These are phyloP conservation scores for Phytophthora uliginosa DNA, from an alignment of 352 stramenopile species.

Conservation along the genomic window DNA sequence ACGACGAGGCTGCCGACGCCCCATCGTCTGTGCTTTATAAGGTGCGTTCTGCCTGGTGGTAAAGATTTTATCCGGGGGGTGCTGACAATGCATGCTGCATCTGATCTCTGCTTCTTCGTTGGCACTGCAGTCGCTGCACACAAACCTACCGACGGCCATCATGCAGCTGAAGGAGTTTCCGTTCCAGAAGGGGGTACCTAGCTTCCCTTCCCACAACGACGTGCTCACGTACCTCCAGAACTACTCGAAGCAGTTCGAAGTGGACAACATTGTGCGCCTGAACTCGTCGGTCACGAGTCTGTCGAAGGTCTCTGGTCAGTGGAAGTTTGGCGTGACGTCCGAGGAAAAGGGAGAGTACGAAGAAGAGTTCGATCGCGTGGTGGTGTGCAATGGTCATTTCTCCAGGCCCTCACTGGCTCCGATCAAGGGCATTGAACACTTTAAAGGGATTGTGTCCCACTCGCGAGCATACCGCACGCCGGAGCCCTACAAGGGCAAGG, in stretches of 20 bases:
- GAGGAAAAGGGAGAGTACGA: slow-evolving; percentile 55
- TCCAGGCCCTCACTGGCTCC: slow-evolving; percentile 54
- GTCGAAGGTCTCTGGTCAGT: slow-evolving; percentile 44
- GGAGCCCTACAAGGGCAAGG: slow-evolving; percentile 55
- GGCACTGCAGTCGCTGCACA: slow-evolving; percentile 68
- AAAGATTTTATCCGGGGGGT: neutral
- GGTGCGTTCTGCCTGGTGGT: slow-evolving; percentile 27
- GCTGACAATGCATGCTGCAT: neutral
- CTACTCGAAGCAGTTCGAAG: slow-evolving; percentile 67
- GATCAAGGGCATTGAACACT: slow-evolving; percentile 70
- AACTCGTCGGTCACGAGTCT: slow-evolving; percentile 64
- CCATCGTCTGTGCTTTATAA: slow-evolving; percentile 74
- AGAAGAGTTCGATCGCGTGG: slow-evolving; percentile 78
- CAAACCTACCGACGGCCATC: slow-evolving; percentile 81
- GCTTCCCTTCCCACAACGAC: slow-evolving; percentile 70
- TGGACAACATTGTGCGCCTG: slow-evolving; percentile 60
- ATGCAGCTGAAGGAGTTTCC: slow-evolving; percentile 83
- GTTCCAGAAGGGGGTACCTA: slow-evolving; percentile 62
- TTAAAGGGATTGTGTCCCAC: slow-evolving; percentile 49
- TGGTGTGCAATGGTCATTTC: slow-evolving; percentile 88
- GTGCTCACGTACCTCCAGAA: slow-evolving; percentile 79
- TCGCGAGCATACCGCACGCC: slow-evolving; percentile 70
- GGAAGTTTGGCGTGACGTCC: slow-evolving; percentile 55
- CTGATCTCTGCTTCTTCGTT: neutral
- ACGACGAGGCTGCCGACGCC: slow-evolving; percentile 60